A percentile compares a stretch with the other conserved stretches of the same genome.
Evolutionary conservation across 1,284 basidiomycete genomes (phyloP).

Genomic region (Leccinum ambiguum): DNA sequence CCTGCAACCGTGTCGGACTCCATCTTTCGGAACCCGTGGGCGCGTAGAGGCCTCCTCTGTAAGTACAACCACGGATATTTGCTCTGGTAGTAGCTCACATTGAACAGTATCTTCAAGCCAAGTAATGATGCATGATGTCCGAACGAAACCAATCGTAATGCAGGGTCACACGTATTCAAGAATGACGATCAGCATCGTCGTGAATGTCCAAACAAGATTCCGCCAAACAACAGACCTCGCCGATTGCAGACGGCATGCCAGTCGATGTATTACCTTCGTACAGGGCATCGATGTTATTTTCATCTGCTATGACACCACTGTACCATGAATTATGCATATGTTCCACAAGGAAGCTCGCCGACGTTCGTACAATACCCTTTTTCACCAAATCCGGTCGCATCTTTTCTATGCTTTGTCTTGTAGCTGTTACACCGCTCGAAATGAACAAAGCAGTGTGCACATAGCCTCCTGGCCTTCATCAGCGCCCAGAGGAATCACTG

Average conservation of each 20-base stretch:
- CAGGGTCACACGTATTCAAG: no score
- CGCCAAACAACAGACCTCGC: no score
- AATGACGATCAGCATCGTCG: no score
- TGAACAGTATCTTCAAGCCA: no score
- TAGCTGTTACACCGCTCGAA: background rate
- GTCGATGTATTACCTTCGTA: background rate
- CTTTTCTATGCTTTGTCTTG: background rate
- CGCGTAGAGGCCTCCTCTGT: no score
- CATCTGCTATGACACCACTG: background rate
- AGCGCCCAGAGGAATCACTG: background rate
- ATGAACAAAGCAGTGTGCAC: background rate
- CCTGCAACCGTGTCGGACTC: no score
- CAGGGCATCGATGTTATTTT: background rate
- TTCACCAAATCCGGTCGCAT: background rate
- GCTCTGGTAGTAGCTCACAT: no score
- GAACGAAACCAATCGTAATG: no score
- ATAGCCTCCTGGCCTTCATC: background rate
- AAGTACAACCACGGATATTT: no score
- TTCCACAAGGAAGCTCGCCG: background rate
- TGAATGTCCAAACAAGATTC: no score
- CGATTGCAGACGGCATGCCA: background rate
- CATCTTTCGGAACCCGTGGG: no score
- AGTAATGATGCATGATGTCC: no score
- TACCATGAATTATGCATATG: background rate
- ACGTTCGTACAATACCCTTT: background rate